Base-by-base conservation (phyloP, 139 green algal genomes). In the Limnomonas spitsbergensis region DNA sequence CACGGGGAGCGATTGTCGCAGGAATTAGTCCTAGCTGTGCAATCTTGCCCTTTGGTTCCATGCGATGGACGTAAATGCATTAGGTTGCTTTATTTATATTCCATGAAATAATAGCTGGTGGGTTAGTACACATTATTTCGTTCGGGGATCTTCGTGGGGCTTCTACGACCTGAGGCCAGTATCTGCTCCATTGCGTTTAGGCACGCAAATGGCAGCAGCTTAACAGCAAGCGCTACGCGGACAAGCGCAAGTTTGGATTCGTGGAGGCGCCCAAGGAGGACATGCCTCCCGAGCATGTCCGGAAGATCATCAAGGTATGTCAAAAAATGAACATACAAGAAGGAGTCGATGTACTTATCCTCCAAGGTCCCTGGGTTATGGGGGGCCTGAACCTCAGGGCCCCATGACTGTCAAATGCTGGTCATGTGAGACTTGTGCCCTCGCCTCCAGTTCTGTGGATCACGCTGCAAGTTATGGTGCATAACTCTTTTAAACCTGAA, bases 241-340 rank as follows among this genome's bases (percentile, higher is more conserved):
- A 95, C 61, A 98, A 97, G 83, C 89, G 95, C 31, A 92, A 94
- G 78, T 97, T 96, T 66, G 94, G 92, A 24, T 97, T 95, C 81
- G 89, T 94, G 75, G 91, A 98, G 81, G 80, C 84, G 27, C 84
- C 84, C 20, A 99, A 99, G 89, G 95, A 98, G 78, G 91, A 98
- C 78, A 98, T 99, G 94, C 96, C 96, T 1, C 94, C 94, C 24
- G 96, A 99, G 90, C 95, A 98, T 78, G 94, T 99, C 31, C 90
- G 96, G 53, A 98, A 99, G 84, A 97, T 98, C 85, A 94, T 98
- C 70, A 83, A 81, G 77, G 83, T 80, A 39, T 68, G 81, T 73
- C n/a, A n/a, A n/a, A n/a, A n/a, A n/a, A 20, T 20, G 47, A n/a
- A n/a, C n/a, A n/a, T n/a, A n/a, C n/a, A n/a, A n/a, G n/a, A n/a